These are phyloP conservation scores for Monosporascus sp. DNA, from an alignment of 2,329 filamentous ascomycete genomes.

Conservation along the genomic window DNA sequence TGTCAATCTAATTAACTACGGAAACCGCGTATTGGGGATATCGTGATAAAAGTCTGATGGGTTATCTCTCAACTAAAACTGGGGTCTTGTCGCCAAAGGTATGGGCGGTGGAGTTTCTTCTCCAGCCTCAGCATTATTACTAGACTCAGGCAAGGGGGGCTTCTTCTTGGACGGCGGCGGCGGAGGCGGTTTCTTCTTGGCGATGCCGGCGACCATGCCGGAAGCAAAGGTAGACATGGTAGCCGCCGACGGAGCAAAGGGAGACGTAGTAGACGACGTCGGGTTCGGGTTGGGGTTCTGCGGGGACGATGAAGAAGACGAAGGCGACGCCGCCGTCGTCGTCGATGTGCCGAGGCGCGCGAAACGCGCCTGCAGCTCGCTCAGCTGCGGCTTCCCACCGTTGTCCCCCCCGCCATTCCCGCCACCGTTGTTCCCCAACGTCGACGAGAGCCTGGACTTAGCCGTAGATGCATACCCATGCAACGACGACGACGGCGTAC, in stretches of 20 bases:
- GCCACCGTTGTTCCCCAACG: conserved; percentile 1
- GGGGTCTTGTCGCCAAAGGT: conserved; percentile 46
- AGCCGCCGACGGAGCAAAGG: conserved; percentile 14
- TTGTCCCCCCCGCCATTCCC: conserved; percentile 5
- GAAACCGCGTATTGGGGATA: not conserved
- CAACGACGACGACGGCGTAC: conserved; percentile 7
- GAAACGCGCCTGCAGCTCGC: conserved; percentile 66
- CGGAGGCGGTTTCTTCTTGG: conserved; percentile 49
- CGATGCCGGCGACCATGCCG: conserved; percentile 17
- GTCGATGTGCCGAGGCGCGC: conserved; percentile 42
- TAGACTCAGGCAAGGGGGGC: conserved; percentile 28
- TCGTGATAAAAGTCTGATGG: not conserved
- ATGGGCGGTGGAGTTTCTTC: conserved; percentile 44
- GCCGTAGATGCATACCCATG: not conserved
- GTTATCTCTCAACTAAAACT: conserved; percentile 29
- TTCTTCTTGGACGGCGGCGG: conserved; percentile 46
- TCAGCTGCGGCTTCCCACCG: conserved; percentile 42
- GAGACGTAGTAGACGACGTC: conserved; percentile 1
- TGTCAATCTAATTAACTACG: not conserved
- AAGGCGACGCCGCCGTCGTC: conserved; percentile 12
- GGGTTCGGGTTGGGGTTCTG: not conserved
- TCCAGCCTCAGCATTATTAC: conserved; percentile 13
- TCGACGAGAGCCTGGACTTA: not conserved
- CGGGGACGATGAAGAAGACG: conserved; percentile 6
- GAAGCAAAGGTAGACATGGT: not conserved